phyloP scores from a whole-genome alignment of 2,329 filamentous ascomycete genomes.

The Fusarium sp. region DNA sequence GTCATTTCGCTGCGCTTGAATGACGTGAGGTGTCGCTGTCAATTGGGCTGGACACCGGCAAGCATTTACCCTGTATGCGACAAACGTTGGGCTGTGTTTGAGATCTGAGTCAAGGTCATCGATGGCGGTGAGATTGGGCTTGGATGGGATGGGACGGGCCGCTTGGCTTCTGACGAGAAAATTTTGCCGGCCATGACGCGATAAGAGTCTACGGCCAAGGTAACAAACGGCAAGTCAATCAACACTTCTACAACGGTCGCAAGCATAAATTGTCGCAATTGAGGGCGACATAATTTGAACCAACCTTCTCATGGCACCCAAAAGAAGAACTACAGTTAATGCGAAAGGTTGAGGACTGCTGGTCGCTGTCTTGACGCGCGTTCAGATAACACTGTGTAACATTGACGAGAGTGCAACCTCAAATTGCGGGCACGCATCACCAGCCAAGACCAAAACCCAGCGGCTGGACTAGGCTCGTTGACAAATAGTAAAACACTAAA shows the following conservation, averaged over 20 bases:
- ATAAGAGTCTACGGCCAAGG: neutral
- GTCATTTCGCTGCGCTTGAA: slow-evolving; percentile 8
- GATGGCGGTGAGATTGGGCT: slow-evolving; percentile 16
- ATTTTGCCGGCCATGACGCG: slow-evolving; percentile 1
- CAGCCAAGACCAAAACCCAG: neutral
- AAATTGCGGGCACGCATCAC: neutral
- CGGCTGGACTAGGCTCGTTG: neutral
- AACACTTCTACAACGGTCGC: neutral
- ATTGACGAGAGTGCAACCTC: neutral
- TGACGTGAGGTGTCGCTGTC: neutral
- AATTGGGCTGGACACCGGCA: neutral
- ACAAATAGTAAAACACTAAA: slow-evolving; percentile 5
- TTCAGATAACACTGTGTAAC: slow-evolving; percentile 4
- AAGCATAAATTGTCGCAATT: neutral
- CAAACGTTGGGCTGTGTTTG: neutral
- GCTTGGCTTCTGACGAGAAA: slow-evolving; percentile 10
- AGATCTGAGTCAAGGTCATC: neutral
- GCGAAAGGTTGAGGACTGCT: neutral
- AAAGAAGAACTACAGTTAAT: neutral
- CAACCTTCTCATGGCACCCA: neutral
- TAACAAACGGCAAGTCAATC: neutral
- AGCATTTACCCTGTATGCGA: slow-evolving; percentile 24
- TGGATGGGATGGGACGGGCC: slow-evolving; percentile 18
- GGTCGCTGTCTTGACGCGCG: neutral
- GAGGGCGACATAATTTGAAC: neutral